Evolutionary conservation across 306 rosid genomes (phyloP), one percentile per base, ranked within the genome.

Genomic region (Vicia villosa): DNA sequence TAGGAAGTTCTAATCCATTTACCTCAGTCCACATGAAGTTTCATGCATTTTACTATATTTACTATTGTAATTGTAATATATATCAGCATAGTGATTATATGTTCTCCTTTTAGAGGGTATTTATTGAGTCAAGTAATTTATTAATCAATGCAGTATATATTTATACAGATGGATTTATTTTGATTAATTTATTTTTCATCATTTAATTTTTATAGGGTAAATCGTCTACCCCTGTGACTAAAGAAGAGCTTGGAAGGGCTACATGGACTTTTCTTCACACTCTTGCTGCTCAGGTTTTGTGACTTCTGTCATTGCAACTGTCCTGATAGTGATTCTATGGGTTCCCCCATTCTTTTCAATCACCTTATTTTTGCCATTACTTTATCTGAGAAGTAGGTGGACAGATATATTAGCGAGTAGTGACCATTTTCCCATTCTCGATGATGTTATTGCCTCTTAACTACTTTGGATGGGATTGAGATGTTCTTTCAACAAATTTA

Each of bases 181-280:
- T 41, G 61, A 46, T 24, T 69, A 56, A 9, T 46, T 58, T 50
- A 17, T 13, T 6, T 38, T 72, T 65, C 43, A 43, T 75, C 15
- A 8, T 24, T 60, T 47, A 60, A 64, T 77, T 72, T 66, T 45
- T 68, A 40, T 60, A 88, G 92, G 91, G 57, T 20, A 84, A 90
- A 28, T 73, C 87, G 63, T 65, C 81, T 47, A 10, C 80, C 32
- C 94, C 92, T 26, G 81, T 80, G 70, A 69, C 86, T 42, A 90
- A 88, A 71, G 95, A 88, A 77, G 97, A 80, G 66, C 94, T 94
- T 69, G 98, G 98, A 69, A 84, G 86, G 83, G 87, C 96, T 13
- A 88, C 97, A 51, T 93, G 98, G 98, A 93, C 92, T 64, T 88
- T 93, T 65, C 98, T 93, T 79, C 98, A 93, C 89, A 90, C 92